These are phyloP conservation scores for Saposhnikovia divaricata DNA, from an alignment of 129 eudicot species.

Conservation along the genomic window DNA sequence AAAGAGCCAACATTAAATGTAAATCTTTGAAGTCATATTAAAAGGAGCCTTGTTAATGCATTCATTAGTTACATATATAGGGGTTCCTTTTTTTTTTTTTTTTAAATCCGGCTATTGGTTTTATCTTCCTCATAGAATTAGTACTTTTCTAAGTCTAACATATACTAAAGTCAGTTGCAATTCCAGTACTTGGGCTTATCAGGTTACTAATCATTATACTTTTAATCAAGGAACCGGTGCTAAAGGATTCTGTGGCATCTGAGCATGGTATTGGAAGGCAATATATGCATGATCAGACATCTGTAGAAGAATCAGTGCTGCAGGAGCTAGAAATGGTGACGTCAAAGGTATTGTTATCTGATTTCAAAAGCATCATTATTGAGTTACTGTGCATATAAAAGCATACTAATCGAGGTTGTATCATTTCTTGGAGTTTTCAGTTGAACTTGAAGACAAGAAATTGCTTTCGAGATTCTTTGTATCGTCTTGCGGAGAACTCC, in stretches of 20 bases:
- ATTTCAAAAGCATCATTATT: neutral
- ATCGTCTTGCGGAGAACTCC: conserved; percentile 76
- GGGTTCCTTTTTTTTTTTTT: neutral
- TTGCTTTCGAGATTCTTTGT: conserved; percentile 75
- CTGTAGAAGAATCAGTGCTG: conserved; percentile 45
- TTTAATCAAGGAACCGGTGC: conserved; percentile 17
- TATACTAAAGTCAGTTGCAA: neutral
- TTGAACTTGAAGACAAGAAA: conserved; percentile 52
- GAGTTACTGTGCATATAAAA: neutral
- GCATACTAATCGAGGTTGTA: conserved; percentile 7
- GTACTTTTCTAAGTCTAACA: neutral
- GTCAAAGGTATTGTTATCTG: conserved; percentile 32
- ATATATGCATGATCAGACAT: conserved; percentile 26
- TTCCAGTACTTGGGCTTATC: neutral
- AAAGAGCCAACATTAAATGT: neutral
- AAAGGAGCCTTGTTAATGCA: neutral
- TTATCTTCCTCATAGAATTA: neutral
- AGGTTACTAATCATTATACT: conserved; percentile 5
- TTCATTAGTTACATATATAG: neutral
- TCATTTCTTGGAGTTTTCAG: conserved; percentile 23
- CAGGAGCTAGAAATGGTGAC: conserved; percentile 51
- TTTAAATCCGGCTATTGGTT: neutral
- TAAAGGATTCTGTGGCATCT: conserved; percentile 8
- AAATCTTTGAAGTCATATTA: neutral
- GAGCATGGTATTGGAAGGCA: conserved; percentile 5